Conservation (phyloP, 106 monocot genomes). For the Phalaenopsis aphrodite region DNA sequence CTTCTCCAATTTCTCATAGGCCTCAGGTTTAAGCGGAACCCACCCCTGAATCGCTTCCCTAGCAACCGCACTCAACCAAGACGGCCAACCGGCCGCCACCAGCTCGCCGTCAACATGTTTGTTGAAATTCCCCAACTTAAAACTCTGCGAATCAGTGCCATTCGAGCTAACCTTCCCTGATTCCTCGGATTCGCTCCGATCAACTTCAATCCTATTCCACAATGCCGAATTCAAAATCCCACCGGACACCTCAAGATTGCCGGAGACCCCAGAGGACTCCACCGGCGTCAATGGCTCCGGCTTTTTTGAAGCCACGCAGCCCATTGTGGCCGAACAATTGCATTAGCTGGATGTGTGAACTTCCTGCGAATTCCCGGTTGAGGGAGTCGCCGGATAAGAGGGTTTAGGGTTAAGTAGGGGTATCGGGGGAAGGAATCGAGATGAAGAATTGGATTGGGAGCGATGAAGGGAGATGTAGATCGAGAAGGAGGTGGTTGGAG, state of each 20-base stretch:
- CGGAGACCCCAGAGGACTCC: conserved; percentile 20
- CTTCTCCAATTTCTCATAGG: conserved; percentile 91
- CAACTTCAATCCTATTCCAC: conserved; percentile 18
- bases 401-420: not conserved
- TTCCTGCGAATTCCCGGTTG: conserved; percentile 5
- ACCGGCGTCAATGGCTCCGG: conserved; percentile 38
- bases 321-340: conserved; percentile 32
- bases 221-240: conserved; percentile 15
- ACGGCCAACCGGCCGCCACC: conserved; percentile 82
- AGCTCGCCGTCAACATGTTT: conserved; percentile 61
- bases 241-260: conserved; percentile 13
- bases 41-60: conserved; percentile 82
- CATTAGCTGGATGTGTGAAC: not conserved
- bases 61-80: conserved; percentile 68
- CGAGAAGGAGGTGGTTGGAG: not conserved
- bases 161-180: conserved; percentile 30
- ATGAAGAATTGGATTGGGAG: not conserved
- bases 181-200: conserved; percentile 24
- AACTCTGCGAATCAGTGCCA: conserved; percentile 22
- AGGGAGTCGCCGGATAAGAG: conserved; percentile 2
- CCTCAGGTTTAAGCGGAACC: conserved; percentile 75
- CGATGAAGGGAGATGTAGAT: not conserved
- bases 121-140: conserved; percentile 45
- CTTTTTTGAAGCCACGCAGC: conserved; percentile 66
- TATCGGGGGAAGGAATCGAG: not conserved